Conservation (phyloP, 2,329 filamentous ascomycete genomes). For the Diaporthe velutina region DNA sequence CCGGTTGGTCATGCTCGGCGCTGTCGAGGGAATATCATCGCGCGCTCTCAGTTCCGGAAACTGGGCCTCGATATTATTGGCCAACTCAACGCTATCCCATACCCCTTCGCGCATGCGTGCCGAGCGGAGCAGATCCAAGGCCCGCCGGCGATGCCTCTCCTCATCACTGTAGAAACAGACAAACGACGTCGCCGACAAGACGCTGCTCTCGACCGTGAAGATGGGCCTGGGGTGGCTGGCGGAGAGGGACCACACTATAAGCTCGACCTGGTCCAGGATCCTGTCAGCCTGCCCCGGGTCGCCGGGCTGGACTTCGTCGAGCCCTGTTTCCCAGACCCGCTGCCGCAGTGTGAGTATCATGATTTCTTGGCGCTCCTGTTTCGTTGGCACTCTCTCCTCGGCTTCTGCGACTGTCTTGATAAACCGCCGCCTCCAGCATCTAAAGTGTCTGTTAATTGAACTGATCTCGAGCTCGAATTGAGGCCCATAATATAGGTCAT, state of each 20-base stretch:
- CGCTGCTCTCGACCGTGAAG: not conserved
- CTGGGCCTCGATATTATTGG: not conserved
- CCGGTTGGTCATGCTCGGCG: too few relatives aligned
- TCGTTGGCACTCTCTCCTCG: too few relatives aligned
- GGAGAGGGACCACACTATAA: not conserved
- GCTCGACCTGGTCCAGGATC: not conserved
- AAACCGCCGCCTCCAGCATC: too few relatives aligned
- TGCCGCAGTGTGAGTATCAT: too few relatives aligned
- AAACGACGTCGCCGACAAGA: not conserved
- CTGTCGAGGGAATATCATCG: too few relatives aligned
- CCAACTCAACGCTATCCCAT: not conserved
- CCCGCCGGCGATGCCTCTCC: not conserved
- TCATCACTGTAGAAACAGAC: not conserved
- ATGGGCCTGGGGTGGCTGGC: not conserved
- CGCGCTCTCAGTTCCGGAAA: slow-evolving; percentile 7
- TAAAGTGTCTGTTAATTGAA: too few relatives aligned
- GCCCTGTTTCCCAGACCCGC: not conserved
- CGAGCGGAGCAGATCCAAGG: not conserved
- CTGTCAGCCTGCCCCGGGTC: not conserved
- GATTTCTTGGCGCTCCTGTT: too few relatives aligned
- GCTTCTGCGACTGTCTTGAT: too few relatives aligned
- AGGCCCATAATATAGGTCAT: too few relatives aligned
- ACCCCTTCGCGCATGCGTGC: not conserved
- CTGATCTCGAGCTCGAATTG: too few relatives aligned
- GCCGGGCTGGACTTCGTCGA: not conserved